phyloP scores from a whole-genome alignment of 2,329 filamentous ascomycete genomes.

The Emmonsiellopsis sp. region DNA sequence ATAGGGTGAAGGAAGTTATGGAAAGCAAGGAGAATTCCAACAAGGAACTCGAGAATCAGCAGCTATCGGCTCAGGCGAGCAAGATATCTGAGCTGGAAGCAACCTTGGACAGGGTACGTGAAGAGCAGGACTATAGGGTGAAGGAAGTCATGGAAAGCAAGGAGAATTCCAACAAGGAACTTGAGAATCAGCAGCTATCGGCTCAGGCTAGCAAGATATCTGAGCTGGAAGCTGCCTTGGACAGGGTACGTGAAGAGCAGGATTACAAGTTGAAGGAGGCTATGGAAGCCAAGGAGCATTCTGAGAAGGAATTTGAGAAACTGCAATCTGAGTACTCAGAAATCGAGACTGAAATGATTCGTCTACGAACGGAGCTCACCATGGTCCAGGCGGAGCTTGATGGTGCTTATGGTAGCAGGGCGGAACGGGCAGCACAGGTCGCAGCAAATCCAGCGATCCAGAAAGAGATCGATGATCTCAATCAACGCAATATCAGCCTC shows the following conservation, averaged over 20 bases:
- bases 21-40: too few relatives aligned
- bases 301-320: constrained; percentile 29
- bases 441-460: constrained; percentile 49
- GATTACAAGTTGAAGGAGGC: constrained; percentile 22
- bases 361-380: constrained; percentile 70
- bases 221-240: constrained; percentile 6
- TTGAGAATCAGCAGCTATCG: too few relatives aligned
- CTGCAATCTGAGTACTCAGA: constrained; percentile 42
- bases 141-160: too few relatives aligned
- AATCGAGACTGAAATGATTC: constrained; percentile 55
- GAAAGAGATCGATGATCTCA: constrained; percentile 50
- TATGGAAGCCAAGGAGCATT: constrained; percentile 18
- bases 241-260: constrained; percentile 22
- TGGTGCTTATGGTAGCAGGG: constrained; percentile 76
- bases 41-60: too few relatives aligned
- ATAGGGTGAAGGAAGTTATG: too few relatives aligned
- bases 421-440: constrained; percentile 58
- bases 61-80: too few relatives aligned
- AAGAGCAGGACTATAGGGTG: too few relatives aligned
- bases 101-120: constrained; percentile 14
- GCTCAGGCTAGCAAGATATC: too few relatives aligned
- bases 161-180: background rate
- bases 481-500: constrained; percentile 37
- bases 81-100: background rate
- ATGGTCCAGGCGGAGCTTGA: constrained; percentile 85